Evolutionary conservation across 495 filamentous ascomycete species (phyloP).

Genomic region (Entonaema liquescens): DNA sequence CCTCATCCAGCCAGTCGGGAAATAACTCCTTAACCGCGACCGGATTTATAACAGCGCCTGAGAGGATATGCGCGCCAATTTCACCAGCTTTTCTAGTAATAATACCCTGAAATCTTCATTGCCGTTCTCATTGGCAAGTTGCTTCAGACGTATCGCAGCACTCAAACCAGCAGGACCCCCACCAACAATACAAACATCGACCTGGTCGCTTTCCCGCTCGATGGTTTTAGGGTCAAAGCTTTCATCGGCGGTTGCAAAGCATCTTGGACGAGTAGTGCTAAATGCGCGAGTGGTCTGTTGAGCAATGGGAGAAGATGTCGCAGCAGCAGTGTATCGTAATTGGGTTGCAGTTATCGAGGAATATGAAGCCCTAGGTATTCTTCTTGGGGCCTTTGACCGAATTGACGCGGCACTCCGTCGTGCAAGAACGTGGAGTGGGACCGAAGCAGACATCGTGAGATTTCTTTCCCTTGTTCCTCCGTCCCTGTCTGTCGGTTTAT

Average conservation of each 20-base stretch:
- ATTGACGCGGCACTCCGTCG: conserved; percentile 31
- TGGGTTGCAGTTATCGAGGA: conserved; percentile 23
- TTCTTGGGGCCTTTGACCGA: conserved; percentile 14
- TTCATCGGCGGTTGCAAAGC: conserved; percentile 55
- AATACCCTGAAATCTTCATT: conserved; percentile 96
- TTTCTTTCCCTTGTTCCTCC: background rate
- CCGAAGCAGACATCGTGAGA: conserved; percentile 37
- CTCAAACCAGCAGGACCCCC: conserved; percentile 93
- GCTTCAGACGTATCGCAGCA: conserved; percentile 93
- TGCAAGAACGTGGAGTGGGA: conserved; percentile 32
- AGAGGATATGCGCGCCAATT: conserved; percentile 93
- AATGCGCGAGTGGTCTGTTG: conserved; percentile 34
- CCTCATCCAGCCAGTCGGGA: conserved; percentile 90
- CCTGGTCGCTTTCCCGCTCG: conserved; percentile 89
- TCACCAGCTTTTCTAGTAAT: conserved; percentile 92
- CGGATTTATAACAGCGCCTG: conserved; percentile 94
- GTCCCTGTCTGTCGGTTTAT: background rate
- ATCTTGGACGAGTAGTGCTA: conserved; percentile 35
- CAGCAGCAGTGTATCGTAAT: conserved; percentile 22
- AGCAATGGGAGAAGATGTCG: conserved; percentile 8
- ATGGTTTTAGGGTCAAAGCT: conserved; percentile 74
- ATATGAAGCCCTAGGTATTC: conserved; percentile 20
- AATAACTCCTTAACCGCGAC: conserved; percentile 88
- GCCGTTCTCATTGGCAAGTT: conserved; percentile 93
- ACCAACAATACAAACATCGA: conserved; percentile 96